Conservation (phyloP, 257 asterid species). For the Mentha longifolia region DNA sequence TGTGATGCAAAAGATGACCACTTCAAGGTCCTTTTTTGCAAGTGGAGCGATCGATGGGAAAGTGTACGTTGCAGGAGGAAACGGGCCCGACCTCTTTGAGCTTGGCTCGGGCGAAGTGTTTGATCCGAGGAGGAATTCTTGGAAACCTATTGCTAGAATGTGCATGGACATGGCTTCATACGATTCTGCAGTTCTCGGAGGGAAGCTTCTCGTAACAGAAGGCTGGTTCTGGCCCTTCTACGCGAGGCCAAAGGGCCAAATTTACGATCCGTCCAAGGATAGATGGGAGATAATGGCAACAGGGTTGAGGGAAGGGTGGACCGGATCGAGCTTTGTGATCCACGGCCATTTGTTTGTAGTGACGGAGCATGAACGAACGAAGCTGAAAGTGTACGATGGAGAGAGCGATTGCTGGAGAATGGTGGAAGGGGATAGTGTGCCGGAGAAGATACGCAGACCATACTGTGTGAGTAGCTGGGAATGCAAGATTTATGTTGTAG, state of each 20-base stretch:
- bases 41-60: constrained; percentile 78
- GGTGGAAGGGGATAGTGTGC: constrained; percentile 77
- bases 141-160: constrained; percentile 77
- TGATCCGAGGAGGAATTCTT: constrained; percentile 61
- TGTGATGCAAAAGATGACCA: constrained; percentile 78
- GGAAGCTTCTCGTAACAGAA: constrained; percentile 88
- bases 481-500: constrained; percentile 68
- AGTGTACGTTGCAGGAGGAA: constrained; percentile 93
- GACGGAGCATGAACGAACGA: constrained; percentile 85
- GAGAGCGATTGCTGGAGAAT: constrained; percentile 74
- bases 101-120: constrained; percentile 75
- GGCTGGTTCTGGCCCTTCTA: constrained; percentile 99
- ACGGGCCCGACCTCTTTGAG: constrained; percentile 73
- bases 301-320: constrained; percentile 95
- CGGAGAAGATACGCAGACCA: constrained; percentile 87
- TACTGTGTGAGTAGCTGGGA: constrained; percentile 72
- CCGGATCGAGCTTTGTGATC: constrained; percentile 85
- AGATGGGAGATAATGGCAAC: constrained; percentile 79
- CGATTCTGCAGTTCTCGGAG: constrained; percentile 78
- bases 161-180: constrained; percentile 73
- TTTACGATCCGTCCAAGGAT: constrained; percentile 72
- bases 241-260: constrained; percentile 82
- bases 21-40: constrained; percentile 80
- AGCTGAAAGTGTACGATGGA: constrained; percentile 73
- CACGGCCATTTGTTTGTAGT: constrained; percentile 72